These are phyloP conservation scores for Urostyla sp. DNA, from an alignment of 73 alveolate genomes.

Conservation along the genomic window DNA sequence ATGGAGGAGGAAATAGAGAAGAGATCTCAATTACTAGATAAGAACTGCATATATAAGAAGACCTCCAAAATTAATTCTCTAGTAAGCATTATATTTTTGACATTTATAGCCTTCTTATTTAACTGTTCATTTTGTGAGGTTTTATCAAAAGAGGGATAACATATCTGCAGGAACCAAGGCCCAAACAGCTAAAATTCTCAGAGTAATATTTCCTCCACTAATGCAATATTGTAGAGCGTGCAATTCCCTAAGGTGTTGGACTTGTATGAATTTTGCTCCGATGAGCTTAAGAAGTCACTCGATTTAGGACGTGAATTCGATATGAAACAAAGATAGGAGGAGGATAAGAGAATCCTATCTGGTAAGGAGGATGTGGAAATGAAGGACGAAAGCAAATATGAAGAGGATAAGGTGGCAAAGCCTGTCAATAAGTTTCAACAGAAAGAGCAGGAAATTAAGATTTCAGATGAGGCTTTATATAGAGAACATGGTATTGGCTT, in stretches of 20 bases:
- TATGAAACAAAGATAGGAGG: conserved; percentile 75
- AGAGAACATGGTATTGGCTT: conserved; percentile 84
- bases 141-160: conserved; percentile 95
- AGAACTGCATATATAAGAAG: conserved; percentile 87
- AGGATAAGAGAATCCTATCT: conserved; percentile 55
- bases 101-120: conserved; percentile 84
- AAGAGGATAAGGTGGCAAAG: conserved; percentile 81
- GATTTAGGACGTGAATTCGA: conserved; percentile 96
- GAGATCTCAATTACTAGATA: conserved; percentile 79
- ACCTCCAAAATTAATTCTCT: conserved; percentile 83
- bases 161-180: conserved; percentile 95
- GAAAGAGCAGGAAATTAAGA: conserved; percentile 81
- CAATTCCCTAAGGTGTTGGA: conserved; percentile 96
- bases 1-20: conserved; percentile 90
- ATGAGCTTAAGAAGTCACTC: conserved; percentile 87
- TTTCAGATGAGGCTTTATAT: conserved; percentile 76
- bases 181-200: conserved; percentile 93
- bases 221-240: conserved; percentile 69
- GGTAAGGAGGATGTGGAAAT: conserved; percentile 76
- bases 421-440: conserved; percentile 69
- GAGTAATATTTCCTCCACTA: conserved; percentile 20
- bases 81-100: neutral
- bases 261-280: conserved; percentile 93
- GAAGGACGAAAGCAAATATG: conserved; percentile 61
- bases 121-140: conserved; percentile 92